A percentile compares a stretch with the other conserved stretches of the same genome.
Evolutionary conservation across 2,329 filamentous ascomycete genomes (phyloP).

Genomic region (Microcera coccophila): DNA sequence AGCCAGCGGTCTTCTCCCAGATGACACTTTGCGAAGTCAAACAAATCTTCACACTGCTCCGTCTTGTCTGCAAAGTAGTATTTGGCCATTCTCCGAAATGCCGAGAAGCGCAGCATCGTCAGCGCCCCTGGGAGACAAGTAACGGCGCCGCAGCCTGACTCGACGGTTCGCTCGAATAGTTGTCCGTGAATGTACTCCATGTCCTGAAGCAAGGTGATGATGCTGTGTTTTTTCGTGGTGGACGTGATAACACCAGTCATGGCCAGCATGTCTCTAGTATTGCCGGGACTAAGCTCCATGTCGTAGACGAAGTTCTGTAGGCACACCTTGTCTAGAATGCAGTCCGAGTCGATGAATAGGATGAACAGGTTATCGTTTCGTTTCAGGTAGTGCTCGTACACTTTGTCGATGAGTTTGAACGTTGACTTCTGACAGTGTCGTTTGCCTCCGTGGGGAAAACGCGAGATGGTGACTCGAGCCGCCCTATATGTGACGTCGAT

Average conservation of each 20-base stretch:
- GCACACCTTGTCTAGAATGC: constrained; percentile 85
- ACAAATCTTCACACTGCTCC: constrained; percentile 90
- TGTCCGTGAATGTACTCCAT: constrained; percentile 99
- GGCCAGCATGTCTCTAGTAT: constrained; percentile 86
- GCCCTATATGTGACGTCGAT: constrained; percentile 84
- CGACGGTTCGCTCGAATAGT: constrained; percentile 90
- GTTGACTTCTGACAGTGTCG: constrained; percentile 90
- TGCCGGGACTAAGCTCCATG: constrained; percentile 95
- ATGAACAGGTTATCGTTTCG: constrained; percentile 90
- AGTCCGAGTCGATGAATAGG: constrained; percentile 96
- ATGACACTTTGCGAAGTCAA: constrained; percentile 95
- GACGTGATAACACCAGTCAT: constrained; percentile 98
- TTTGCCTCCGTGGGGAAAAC: constrained; percentile 92
- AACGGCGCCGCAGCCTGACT: constrained; percentile 89
- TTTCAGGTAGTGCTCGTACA: constrained; percentile 83
- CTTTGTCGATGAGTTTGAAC: constrained; percentile 87
- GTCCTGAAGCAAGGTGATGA: constrained; percentile 91
- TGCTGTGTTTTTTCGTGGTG: constrained; percentile 79
- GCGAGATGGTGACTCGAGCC: constrained; percentile 82
- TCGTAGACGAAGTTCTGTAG: constrained; percentile 98
- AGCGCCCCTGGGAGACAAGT: constrained; percentile 94
- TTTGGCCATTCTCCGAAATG: constrained; percentile 93
- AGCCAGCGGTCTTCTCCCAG: constrained; percentile 94
- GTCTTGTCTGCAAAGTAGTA: constrained; percentile 98
- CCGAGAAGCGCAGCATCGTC: constrained; percentile 92